Base-by-base conservation (phyloP, 345 rosid genomes). In the Boechera retrofracta region DNA sequence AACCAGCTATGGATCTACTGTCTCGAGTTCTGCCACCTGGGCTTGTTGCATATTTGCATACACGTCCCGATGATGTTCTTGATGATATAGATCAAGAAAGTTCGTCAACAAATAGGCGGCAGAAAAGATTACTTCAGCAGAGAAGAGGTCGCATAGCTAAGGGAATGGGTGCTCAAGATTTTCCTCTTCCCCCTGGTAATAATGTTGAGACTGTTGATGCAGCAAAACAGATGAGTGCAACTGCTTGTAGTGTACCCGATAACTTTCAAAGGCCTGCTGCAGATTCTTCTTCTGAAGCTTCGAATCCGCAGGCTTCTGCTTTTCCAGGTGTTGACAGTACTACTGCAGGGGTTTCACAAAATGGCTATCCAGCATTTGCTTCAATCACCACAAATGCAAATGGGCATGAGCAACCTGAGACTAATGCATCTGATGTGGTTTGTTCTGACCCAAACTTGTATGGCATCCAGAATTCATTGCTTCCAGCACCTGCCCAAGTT, bases 21-120 rank as follows among this genome's bases (percentile, higher is more conserved):
- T 93, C 97, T 56, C 89, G 99, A 79, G 91, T 91, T 83, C 82
- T 95, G 79, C 99, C 99, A 61, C 99, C 99, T 51, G 99, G 99
- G 62, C 94, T 92, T 81, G 99, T 93, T 85, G 99, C 99, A 67
- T 95, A 95, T 87, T 84, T 95, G 87, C 96, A 83, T 77, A 95
- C 99, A 18, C 92, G 94, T 71, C 82, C 92, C 57, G 99, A 86
- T 62, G 94, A 80, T 69, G 80, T 64, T 77, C 72, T 75, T 44
- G 91, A 89, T 55, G 93, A 88, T 71, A 80, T 84, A 60, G 81
- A 76, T 78, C 92, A 86, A 81, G 98, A 91, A 85, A 87, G 89
- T 68, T 85, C 93, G 28, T 67, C 88, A 75, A 87, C 83, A 54
- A 88, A 89, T 73, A 92, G 97, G 83, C 91, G 97, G 67, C 93